Evolutionary conservation across 441 rosid species (phyloP).

Genomic region (Codiaeum variegatum): DNA sequence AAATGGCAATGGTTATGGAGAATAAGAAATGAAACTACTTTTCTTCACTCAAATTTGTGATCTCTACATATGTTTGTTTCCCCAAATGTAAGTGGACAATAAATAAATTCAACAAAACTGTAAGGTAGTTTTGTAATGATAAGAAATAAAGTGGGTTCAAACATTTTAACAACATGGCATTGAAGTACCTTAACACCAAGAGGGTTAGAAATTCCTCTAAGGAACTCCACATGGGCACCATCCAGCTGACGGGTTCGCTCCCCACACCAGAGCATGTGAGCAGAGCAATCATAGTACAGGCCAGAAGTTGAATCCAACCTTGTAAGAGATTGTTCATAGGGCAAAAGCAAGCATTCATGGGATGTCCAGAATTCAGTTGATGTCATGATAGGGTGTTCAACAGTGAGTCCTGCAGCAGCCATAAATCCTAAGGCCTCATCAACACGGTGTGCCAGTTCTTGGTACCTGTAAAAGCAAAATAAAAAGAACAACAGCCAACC

Average conservation of each 20-base stretch:
- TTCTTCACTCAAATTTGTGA: background rate
- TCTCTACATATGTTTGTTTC: background rate
- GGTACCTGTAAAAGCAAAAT: slow-evolving; percentile 40
- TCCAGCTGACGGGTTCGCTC: slow-evolving; percentile 82
- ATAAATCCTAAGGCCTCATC: slow-evolving; percentile 92
- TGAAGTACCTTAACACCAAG: slow-evolving; percentile 65
- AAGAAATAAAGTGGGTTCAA: background rate
- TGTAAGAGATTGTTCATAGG: slow-evolving; percentile 80
- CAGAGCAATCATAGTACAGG: slow-evolving; percentile 76
- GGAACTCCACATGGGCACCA: slow-evolving; percentile 83
- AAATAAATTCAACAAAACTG: background rate
- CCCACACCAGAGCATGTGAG: slow-evolving; percentile 88
- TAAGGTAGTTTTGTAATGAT: background rate
- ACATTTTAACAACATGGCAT: background rate
- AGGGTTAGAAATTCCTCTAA: slow-evolving; percentile 81
- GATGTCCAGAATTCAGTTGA: slow-evolving; percentile 90
- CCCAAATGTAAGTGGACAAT: background rate
- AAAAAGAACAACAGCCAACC: slow-evolving; percentile 4
- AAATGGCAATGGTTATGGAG: background rate
- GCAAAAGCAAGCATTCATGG: slow-evolving; percentile 81
- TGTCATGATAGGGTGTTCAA: slow-evolving; percentile 77
- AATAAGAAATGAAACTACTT: background rate
- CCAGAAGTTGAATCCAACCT: slow-evolving; percentile 86
- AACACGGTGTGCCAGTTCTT: slow-evolving; percentile 63
- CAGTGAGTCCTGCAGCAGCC: slow-evolving; percentile 79